Percentiles rank a stretch among this genome's conserved stretches.
Conservation (phyloP, 1,284 basidiomycete species). For the Apiotrichum veenhuisii region DNA sequence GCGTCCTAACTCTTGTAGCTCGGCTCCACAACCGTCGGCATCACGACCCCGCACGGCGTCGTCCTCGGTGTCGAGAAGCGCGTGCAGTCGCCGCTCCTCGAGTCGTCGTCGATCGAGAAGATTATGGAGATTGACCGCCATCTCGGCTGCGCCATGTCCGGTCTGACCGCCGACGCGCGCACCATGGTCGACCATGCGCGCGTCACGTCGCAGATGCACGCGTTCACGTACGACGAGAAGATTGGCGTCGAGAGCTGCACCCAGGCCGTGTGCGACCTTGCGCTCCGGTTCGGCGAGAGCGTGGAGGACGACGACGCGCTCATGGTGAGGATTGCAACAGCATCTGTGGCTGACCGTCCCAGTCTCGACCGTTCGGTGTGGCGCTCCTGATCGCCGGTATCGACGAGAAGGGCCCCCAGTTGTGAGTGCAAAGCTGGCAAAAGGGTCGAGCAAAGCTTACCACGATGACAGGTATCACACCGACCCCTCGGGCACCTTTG, state of each 20-base stretch:
- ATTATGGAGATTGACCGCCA: conserved; percentile 99
- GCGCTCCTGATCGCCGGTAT: conserved; percentile 94
- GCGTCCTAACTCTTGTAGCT: conserved; percentile 57
- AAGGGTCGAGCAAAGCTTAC: not conserved
- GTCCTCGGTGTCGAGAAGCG: conserved; percentile 97
- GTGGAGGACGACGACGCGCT: conserved; percentile 98
- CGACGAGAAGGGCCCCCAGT: conserved; percentile 92
- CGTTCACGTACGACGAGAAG: conserved; percentile 93
- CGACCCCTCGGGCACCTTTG: conserved; percentile 98
- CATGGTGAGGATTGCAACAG: conserved; percentile 61
- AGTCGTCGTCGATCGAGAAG: conserved; percentile 95
- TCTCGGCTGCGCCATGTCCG: conserved; percentile 97
- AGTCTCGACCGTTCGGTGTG: conserved; percentile 97
- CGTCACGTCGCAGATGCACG: conserved; percentile 91
- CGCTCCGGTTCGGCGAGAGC: conserved; percentile 95
- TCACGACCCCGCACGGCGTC: conserved; percentile 80
- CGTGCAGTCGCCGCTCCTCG: conserved; percentile 92
- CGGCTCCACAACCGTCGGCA: conserved; percentile 95
- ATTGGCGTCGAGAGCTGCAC: conserved; percentile 97
- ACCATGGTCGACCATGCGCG: conserved; percentile 99
- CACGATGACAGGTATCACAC: conserved; percentile 73
- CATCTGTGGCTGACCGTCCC: too few species aligned
- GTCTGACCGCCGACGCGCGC: conserved; percentile 93
- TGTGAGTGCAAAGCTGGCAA: conserved; percentile 56
- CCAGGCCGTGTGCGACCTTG: conserved; percentile 96